Evolutionary conservation across 768 basidiomycete species (phyloP), one percentile per base, ranked within the genome.

Genomic region (Sporobolomyces phaffii): DNA sequence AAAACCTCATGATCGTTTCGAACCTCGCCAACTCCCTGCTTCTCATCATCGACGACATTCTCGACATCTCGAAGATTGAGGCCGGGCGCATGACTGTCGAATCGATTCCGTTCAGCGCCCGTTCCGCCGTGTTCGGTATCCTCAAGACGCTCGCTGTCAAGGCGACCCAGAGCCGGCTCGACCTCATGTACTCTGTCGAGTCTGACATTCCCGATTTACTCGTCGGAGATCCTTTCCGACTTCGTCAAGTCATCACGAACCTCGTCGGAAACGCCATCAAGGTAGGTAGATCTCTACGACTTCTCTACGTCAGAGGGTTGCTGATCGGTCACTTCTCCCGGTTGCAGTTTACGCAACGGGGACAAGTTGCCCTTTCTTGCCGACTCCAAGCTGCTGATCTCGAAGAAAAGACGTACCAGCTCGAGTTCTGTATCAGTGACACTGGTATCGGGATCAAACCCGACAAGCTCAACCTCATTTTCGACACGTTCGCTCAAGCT

Each of bases 21-120:
- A 91, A 88, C 68, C 81, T 99, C 77, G 96, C 96, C 1, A 84
- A 91, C 63, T 92, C 90, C 15, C 81, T 99, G 65, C 81, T 99
- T 50, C 81, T 97, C 74, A 99, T 99, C 79, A 99, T 99, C 69
- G 94, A 99, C 77, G 96, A 98, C 78, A 98, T 99, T 73, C 83
- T 98, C 81, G 96, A 99, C 82, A 98, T 98, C 70, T 97, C 93
- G 22, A 99, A 99, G 84, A 98, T 98, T 75, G 96, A 99, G 79
- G 96, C 94, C 44, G 96, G 96, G 49, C 88, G 94, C 17, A 99
- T 99, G 96, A 98, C 92, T 3, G 96, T 99, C 89, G 96, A 99
- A 79, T 87, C 90, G 33, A 94, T 97, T n/a, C 88, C 93, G 3
- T 99, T 94, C 79, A 97, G 93, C 14, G 83, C 97, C 33, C 88